A percentile compares a stretch with the other conserved stretches of the same genome.
phyloP scores from a whole-genome alignment of 2,329 filamentous ascomycete genomes.

The Phoma sp. region DNA sequence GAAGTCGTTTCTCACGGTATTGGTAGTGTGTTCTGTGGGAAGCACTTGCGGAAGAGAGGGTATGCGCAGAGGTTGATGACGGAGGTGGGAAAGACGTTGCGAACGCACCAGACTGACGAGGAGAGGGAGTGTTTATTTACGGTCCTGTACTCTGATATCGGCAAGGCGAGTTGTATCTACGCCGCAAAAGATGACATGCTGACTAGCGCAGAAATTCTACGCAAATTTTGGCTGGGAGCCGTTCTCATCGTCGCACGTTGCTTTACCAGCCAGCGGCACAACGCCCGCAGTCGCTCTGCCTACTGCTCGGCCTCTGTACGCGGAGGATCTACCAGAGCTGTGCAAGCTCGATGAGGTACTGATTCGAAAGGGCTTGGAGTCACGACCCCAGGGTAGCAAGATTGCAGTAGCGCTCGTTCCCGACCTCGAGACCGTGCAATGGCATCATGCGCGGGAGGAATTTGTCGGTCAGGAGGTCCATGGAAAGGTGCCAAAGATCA shows the following conservation, averaged over 20 bases:
- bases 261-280: constrained; percentile 20
- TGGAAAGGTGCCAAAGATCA: constrained; percentile 62
- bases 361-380: constrained; percentile 62
- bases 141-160: constrained; percentile 85
- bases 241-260: constrained; percentile 74
- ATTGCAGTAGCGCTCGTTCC: constrained; percentile 71
- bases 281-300: constrained; percentile 18
- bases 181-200: constrained; percentile 65
- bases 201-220: constrained; percentile 83
- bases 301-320: constrained; percentile 58
- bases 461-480: constrained; percentile 73
- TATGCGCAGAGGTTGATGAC: constrained; percentile 83
- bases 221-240: constrained; percentile 76
- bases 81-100: constrained; percentile 65
- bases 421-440: constrained; percentile 70
- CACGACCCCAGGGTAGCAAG: constrained; percentile 49
- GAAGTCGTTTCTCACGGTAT: constrained; percentile 75
- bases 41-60: constrained; percentile 70
- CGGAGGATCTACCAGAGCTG: constrained; percentile 66
- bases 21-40: constrained; percentile 78
- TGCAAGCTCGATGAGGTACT: constrained; percentile 69
- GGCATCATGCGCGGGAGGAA: constrained; percentile 83
- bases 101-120: constrained; percentile 57
- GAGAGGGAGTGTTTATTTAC: constrained; percentile 66
- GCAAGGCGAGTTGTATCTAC: constrained; percentile 56